Conservation (phyloP, 164 flowering plant genomes). For the Litsea cubeba region DNA sequence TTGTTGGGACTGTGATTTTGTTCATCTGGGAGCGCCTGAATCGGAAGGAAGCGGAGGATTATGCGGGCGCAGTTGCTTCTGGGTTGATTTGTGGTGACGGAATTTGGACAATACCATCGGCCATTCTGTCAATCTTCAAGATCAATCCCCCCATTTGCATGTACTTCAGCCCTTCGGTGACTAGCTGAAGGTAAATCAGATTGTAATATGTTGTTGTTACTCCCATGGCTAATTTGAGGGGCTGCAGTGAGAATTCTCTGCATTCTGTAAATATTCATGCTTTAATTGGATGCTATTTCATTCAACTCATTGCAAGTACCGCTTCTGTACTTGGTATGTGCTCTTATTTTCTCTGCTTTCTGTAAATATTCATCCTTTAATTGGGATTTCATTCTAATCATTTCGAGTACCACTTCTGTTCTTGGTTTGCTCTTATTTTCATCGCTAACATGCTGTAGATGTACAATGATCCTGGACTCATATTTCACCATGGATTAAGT, state of each 20-base stretch:
- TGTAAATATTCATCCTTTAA: background rate
- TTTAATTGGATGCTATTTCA: background rate
- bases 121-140: constrained; percentile 83
- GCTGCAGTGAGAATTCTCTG: background rate
- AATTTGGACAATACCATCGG: constrained; percentile 94
- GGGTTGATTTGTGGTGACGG: constrained; percentile 97
- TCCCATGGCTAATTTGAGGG: background rate
- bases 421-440: background rate
- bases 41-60: constrained; percentile 68
- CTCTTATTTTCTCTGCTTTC: background rate
- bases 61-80: constrained; percentile 88
- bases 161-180: constrained; percentile 73
- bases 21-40: constrained; percentile 83
- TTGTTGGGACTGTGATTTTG: constrained; percentile 81
- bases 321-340: background rate
- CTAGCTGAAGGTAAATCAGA: constrained; percentile 25
- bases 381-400: background rate
- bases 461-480: background rate
- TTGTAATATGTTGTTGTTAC: background rate
- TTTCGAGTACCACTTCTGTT: background rate
- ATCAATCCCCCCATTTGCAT: constrained; percentile 92
- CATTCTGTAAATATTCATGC: background rate
- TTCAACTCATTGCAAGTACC: background rate
- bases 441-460: background rate
- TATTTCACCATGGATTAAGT: background rate